A percentile compares a stretch with the other conserved stretches of the same genome.
These are phyloP conservation scores for Ustilago xerochloae DNA, from an alignment of 1,284 basidiomycete species.

Conservation along the genomic window DNA sequence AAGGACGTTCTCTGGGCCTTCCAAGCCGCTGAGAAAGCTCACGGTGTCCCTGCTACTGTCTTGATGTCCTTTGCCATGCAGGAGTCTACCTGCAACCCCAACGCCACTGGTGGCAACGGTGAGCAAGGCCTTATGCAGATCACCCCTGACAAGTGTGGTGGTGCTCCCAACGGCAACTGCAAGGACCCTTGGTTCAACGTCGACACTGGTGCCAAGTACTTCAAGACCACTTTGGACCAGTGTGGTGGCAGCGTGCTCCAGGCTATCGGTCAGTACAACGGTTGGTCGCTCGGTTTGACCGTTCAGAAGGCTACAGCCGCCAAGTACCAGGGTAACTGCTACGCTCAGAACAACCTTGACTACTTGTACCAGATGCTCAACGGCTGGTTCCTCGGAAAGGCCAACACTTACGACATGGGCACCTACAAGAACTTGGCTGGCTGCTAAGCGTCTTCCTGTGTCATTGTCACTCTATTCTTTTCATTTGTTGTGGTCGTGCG, in stretches of 20 bases:
- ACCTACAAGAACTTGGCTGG: slow-evolving; percentile 40
- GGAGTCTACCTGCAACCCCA: slow-evolving; percentile 57
- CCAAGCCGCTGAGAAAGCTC: slow-evolving; percentile 36
- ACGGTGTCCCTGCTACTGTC: slow-evolving; percentile 49
- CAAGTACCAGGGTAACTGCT: slow-evolving; percentile 40
- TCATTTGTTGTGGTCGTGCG: neutral
- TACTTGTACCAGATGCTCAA: slow-evolving; percentile 58
- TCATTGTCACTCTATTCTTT: neutral
- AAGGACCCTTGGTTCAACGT: slow-evolving; percentile 54
- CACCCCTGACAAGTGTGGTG: slow-evolving; percentile 58
- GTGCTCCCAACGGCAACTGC: slow-evolving; percentile 51
- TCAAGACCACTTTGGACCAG: slow-evolving; percentile 39
- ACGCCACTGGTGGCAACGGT: slow-evolving; percentile 51
- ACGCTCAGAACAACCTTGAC: slow-evolving; percentile 60
- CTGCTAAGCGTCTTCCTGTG: slow-evolving; percentile 10
- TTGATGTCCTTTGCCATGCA: slow-evolving; percentile 62
- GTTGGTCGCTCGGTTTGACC: slow-evolving; percentile 50
- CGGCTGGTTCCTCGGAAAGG: slow-evolving; percentile 55
- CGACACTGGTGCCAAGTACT: slow-evolving; percentile 55
- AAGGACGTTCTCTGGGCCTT: slow-evolving; percentile 47
- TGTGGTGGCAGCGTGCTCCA: slow-evolving; percentile 41
- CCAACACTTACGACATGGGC: slow-evolving; percentile 34
- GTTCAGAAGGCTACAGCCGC: slow-evolving; percentile 43
- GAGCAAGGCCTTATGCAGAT: slow-evolving; percentile 63
- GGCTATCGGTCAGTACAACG: slow-evolving; percentile 58